Conservation (phyloP, 2,329 filamentous ascomycete genomes). For the Atkinsonella hypoxylon region DNA sequence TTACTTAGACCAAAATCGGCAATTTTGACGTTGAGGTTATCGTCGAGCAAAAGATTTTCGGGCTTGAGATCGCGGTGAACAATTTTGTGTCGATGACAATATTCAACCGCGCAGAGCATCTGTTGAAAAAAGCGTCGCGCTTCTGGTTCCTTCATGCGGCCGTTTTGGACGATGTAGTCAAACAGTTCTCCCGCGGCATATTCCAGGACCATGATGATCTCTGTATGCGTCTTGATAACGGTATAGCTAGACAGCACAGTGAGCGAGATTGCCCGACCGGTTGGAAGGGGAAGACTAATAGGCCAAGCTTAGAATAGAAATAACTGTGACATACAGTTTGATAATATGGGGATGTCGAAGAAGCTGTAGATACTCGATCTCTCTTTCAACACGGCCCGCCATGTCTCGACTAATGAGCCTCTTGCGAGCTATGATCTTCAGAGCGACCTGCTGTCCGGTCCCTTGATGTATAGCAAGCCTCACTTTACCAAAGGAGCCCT, state of each 20-base stretch:
- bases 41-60: constrained; percentile 90
- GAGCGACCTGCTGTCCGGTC: constrained; percentile 86
- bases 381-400: constrained; percentile 92
- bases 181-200: constrained; percentile 95
- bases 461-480: constrained; percentile 89
- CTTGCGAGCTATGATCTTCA: constrained; percentile 95
- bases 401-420: constrained; percentile 96
- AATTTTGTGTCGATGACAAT: constrained; percentile 97
- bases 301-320: background rate
- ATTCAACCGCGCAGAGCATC: constrained; percentile 96
- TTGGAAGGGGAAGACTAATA: background rate
- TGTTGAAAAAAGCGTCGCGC: constrained; percentile 99
- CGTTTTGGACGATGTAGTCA: constrained; percentile 93
- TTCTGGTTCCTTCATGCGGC: constrained; percentile 79
- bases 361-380: constrained; percentile 95
- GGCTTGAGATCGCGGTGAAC: constrained; percentile 96
- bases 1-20: constrained; percentile 98
- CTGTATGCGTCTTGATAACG: constrained; percentile 84
- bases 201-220: constrained; percentile 99
- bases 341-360: constrained; percentile 97
- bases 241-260: constrained; percentile 52
- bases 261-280: background rate
- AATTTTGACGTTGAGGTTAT: constrained; percentile 96
- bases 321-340: constrained; percentile 58
- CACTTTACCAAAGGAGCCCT: constrained; percentile 97